These are phyloP conservation scores for Strigomonas oncopelti DNA, from an alignment of 208 protist species.

Conservation along the genomic window DNA sequence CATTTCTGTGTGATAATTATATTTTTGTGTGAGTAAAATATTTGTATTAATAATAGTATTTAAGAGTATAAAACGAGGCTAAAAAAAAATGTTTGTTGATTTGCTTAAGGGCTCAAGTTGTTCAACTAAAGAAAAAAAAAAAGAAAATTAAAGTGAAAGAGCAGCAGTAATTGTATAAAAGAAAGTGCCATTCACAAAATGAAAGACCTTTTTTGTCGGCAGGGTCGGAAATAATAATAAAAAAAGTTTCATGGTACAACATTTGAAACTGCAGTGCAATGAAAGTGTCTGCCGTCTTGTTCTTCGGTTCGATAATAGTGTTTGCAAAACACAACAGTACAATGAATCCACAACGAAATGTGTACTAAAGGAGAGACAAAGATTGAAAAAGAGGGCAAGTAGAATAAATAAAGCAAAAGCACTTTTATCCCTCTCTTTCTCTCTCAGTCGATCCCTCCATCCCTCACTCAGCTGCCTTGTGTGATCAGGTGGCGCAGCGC, in stretches of 20 bases:
- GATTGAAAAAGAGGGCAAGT: too few relatives aligned
- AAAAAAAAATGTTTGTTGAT: constrained; percentile 9
- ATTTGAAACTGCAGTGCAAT: too few relatives aligned
- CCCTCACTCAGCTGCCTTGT: neutral
- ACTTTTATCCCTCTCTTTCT: neutral
- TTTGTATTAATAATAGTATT: neutral
- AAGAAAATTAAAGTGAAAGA: neutral
- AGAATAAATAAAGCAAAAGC: neutral
- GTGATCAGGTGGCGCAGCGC: constrained; percentile 32
- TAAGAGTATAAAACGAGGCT: constrained; percentile 4
- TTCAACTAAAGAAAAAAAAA: constrained; percentile 11
- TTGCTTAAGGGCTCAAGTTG: too few relatives aligned
- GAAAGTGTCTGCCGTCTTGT: too few relatives aligned
- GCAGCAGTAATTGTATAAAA: neutral
- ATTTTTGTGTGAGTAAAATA: constrained; percentile 7
- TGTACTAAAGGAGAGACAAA: too few relatives aligned
- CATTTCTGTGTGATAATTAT: constrained; percentile 22
- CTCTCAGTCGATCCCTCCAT: neutral
- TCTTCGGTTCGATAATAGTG: too few relatives aligned
- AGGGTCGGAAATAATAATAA: too few relatives aligned
- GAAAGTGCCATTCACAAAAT: neutral
- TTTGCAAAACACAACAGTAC: neutral
- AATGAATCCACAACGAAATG: too few relatives aligned
- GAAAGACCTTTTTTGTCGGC: too few relatives aligned
- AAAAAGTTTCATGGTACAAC: too few relatives aligned